phyloP scores from a whole-genome alignment of 23 red algal species.

The Gracilaria domingensis region DNA sequence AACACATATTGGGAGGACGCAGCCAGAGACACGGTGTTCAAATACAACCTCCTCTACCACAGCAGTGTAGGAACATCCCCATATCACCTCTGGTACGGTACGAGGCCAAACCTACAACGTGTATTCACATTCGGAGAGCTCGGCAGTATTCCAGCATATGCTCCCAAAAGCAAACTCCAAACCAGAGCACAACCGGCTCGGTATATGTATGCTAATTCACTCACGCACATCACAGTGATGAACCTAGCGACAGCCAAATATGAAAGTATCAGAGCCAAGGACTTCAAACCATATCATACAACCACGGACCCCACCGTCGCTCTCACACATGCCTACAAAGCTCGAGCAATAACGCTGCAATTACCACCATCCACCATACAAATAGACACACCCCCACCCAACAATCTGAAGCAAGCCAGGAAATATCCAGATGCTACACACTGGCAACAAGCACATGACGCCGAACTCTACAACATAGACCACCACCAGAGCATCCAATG shows the following conservation, averaged over 20 bases:
- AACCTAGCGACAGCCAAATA: neutral
- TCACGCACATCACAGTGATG: neutral
- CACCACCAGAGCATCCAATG: too few species aligned
- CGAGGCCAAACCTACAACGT: neutral
- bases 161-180: slow-evolving; percentile 3
- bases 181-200: neutral
- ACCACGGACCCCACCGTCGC: neutral
- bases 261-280: slow-evolving; percentile 2
- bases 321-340: too few species aligned
- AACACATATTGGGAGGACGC: neutral
- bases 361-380: too few species aligned
- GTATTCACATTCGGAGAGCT: neutral
- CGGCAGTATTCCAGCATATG: neutral
- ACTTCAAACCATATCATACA: slow-evolving; percentile 24
- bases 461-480: too few species aligned
- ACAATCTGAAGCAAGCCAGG: too few species aligned
- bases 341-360: too few species aligned
- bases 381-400: too few species aligned
- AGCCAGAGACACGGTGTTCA: neutral
- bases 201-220: neutral
- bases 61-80: neutral
- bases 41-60: neutral
- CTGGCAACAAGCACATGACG: too few species aligned
- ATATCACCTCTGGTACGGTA: neutral
- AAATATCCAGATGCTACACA: too few species aligned